Evolutionary conservation across 1,139 yeast genomes (phyloP).

Genomic region (Saccharomyces hybrid): DNA sequence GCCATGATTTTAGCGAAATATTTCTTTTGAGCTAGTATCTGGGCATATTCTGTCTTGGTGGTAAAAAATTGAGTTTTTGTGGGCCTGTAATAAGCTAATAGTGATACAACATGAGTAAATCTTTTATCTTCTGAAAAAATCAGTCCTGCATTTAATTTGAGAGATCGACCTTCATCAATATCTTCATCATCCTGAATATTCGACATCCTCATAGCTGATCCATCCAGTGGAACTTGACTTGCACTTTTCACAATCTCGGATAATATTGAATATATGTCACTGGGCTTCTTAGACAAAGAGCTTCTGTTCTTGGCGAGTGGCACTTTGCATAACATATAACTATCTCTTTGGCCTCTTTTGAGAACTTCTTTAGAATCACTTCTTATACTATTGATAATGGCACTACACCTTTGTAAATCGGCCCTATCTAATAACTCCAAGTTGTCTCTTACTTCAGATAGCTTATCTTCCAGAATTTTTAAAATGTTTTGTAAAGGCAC

Average conservation of each 20-base stretch:
- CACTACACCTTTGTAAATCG: conserved; percentile 41
- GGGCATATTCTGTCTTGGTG: conserved; percentile 23
- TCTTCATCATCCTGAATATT: conserved; percentile 13
- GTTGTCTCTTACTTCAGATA: conserved; percentile 47
- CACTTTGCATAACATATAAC: not conserved
- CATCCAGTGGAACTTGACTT: conserved; percentile 6
- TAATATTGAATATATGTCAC: conserved; percentile 12
- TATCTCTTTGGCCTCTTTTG: conserved; percentile 1
- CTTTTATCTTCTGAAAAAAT: conserved; percentile 76
- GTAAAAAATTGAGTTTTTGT: conserved; percentile 23
- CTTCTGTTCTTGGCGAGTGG: conserved; percentile 1
- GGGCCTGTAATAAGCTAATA: conserved; percentile 29
- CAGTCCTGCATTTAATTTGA: conserved; percentile 33
- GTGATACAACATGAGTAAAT: conserved; percentile 64
- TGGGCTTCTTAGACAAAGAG: not conserved
- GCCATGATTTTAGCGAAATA: conserved; percentile 59
- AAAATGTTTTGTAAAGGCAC: conserved; percentile 60
- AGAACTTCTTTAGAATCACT: conserved; percentile 3
- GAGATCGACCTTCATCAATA: conserved; percentile 16
- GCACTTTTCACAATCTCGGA: conserved; percentile 15
- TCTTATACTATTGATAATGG: conserved; percentile 8
- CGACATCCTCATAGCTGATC: conserved; percentile 3
- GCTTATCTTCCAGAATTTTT: conserved; percentile 48
- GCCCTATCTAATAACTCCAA: conserved; percentile 59
- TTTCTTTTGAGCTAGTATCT: conserved; percentile 41